Evolutionary conservation across 306 rosid species (phyloP).

Genomic region (Begonia fuchsioides): DNA sequence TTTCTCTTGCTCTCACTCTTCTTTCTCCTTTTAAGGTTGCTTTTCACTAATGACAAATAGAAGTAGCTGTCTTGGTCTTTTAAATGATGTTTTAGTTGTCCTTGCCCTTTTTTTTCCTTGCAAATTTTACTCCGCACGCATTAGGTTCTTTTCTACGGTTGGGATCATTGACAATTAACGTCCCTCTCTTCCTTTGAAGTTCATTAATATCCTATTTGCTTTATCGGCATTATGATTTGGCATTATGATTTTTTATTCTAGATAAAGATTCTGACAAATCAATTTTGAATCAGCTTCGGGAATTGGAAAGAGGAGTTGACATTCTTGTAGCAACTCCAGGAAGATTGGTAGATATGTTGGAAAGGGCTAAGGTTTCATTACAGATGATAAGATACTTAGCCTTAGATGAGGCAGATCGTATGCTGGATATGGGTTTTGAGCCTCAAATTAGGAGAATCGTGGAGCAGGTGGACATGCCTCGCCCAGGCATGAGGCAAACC

Average conservation of each 20-base stretch:
- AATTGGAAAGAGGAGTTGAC: constrained; percentile 84
- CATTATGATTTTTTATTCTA: not conserved
- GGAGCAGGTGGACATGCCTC: constrained; percentile 89
- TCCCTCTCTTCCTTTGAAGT: not conserved
- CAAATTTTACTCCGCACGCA: not conserved
- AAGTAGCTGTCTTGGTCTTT: no score
- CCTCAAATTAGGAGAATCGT: constrained; percentile 86
- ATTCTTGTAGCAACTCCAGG: constrained; percentile 93
- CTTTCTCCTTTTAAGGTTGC: no score
- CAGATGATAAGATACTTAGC: constrained; percentile 65
- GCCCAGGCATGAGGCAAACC: constrained; percentile 58
- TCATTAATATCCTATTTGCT: not conserved
- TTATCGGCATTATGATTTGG: no score
- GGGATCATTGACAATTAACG: no score
- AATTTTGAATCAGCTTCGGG: constrained; percentile 36
- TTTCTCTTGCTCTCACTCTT: no score
- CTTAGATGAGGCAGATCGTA: constrained; percentile 84
- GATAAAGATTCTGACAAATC: not conserved
- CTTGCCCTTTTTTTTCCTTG: not conserved
- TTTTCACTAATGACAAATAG: no score
- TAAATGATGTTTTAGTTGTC: not conserved
- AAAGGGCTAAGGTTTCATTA: constrained; percentile 70
- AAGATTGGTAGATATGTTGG: constrained; percentile 70
- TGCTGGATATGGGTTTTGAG: constrained; percentile 96
- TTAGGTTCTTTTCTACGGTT: no score